These are phyloP conservation scores for Corynespora cassiicola DNA, from an alignment of 2,329 filamentous ascomycete genomes.

Conservation along the genomic window DNA sequence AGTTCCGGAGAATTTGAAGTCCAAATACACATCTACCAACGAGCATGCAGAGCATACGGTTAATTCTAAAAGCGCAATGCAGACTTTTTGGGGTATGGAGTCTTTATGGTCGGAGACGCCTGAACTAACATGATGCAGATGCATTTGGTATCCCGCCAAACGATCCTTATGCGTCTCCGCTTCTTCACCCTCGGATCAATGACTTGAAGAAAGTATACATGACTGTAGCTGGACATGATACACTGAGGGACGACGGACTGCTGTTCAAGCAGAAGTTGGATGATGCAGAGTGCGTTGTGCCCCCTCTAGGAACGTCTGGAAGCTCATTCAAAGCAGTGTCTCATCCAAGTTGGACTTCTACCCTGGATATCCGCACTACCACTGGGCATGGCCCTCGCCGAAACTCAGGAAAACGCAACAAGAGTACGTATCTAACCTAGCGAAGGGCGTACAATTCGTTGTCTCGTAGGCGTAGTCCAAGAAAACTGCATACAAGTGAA, in stretches of 20 bases:
- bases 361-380: conserved; percentile 45
- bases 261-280: conserved; percentile 39
- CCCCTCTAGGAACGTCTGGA: neutral
- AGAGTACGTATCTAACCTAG: conserved; percentile 29
- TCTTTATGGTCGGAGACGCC: conserved; percentile 21
- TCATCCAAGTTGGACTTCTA: conserved; percentile 39
- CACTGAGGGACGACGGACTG: conserved; percentile 42
- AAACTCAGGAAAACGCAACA: conserved; percentile 30
- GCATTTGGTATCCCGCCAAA: conserved; percentile 39
- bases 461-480: conserved; percentile 15
- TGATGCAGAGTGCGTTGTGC: conserved; percentile 27
- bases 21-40: conserved; percentile 41
- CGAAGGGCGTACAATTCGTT: conserved; percentile 30
- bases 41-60: conserved; percentile 47
- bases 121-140: conserved; percentile 31
- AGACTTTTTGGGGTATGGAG: conserved; percentile 37
- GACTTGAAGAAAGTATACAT: conserved; percentile 42
- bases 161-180: conserved; percentile 39
- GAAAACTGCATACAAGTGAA: neutral
- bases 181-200: conserved; percentile 36
- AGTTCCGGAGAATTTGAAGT: conserved; percentile 43
- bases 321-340: conserved; percentile 31
- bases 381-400: conserved; percentile 43
- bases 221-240: conserved; percentile 38
- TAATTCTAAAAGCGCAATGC: conserved; percentile 44